phyloP scores from a whole-genome alignment of 257 asterid species.

The Solanum sejunctum region DNA sequence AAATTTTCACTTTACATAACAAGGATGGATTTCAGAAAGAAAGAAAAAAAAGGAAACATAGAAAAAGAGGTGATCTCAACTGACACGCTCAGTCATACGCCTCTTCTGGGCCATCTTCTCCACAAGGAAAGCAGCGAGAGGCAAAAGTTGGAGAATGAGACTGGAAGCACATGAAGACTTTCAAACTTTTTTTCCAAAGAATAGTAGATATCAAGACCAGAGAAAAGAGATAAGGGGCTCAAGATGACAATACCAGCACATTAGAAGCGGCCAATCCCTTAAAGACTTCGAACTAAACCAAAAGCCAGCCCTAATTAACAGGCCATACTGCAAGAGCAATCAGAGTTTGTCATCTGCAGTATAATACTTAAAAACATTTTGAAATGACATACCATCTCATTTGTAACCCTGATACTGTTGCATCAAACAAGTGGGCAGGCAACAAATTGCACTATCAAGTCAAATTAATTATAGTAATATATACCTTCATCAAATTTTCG shows the following conservation, averaged over 20 bases:
- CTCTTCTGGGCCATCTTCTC: conserved; percentile 57
- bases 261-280: conserved; percentile 93
- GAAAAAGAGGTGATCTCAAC: conserved; percentile 10
- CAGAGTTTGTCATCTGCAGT: conserved; percentile 6
- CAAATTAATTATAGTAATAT: conserved; percentile 1
- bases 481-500: conserved; percentile 95
- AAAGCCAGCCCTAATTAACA: conserved; percentile 71
- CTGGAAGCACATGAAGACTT: conserved; percentile 31
- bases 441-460: neutral
- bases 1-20: neutral
- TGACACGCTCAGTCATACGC: conserved; percentile 55
- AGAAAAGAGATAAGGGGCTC: neutral
- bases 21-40: neutral
- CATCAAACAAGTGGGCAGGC: neutral
- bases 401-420: neutral
- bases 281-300: conserved; percentile 89
- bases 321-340: conserved; percentile 70
- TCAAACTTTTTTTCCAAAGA: neutral
- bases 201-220: neutral
- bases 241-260: conserved; percentile 73
- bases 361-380: neutral
- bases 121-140: conserved; percentile 71
- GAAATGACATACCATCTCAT: neutral
- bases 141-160: conserved; percentile 68
- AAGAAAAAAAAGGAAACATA: neutral